These are phyloP conservation scores for Pythium grandisporangium DNA, from an alignment of 352 stramenopile species.

Conservation along the genomic window DNA sequence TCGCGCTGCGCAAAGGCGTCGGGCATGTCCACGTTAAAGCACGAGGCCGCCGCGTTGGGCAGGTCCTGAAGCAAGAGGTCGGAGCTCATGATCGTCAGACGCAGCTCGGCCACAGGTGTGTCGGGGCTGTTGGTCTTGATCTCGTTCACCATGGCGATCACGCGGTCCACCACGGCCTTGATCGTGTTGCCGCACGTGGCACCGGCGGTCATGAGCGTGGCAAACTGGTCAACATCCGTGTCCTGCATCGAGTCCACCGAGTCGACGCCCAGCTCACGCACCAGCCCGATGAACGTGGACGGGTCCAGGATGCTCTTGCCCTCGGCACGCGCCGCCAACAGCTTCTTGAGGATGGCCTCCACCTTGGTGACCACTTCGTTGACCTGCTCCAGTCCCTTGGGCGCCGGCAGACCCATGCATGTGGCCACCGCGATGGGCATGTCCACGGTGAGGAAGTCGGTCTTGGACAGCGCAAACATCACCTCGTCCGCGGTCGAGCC, in stretches of 20 bases:
- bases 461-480: conserved; percentile 27
- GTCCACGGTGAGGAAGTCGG: conserved; percentile 32
- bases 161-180: conserved; percentile 9
- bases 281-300: neutral
- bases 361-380: neutral
- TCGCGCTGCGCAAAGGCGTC: conserved; percentile 1
- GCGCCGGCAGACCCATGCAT: neutral
- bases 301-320: neutral
- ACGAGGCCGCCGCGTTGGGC: neutral
- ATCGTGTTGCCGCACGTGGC: neutral
- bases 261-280: neutral
- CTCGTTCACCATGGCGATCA: conserved; percentile 9
- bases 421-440: conserved; percentile 26
- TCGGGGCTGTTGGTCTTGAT: conserved; percentile 11
- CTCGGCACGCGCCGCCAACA: neutral
- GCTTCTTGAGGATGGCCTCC: neutral
- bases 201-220: neutral
- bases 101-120: conserved; percentile 3
- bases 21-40: neutral
- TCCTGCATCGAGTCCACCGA: neutral
- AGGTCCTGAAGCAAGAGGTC: conserved; percentile 1
- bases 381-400: neutral
- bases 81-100: neutral
- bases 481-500: conserved; percentile 24
- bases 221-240: neutral